Evolutionary conservation across 2,329 filamentous ascomycete species (phyloP), one percentile per base, ranked within the genome.

Genomic region (Pseudogymnoascus sp.): DNA sequence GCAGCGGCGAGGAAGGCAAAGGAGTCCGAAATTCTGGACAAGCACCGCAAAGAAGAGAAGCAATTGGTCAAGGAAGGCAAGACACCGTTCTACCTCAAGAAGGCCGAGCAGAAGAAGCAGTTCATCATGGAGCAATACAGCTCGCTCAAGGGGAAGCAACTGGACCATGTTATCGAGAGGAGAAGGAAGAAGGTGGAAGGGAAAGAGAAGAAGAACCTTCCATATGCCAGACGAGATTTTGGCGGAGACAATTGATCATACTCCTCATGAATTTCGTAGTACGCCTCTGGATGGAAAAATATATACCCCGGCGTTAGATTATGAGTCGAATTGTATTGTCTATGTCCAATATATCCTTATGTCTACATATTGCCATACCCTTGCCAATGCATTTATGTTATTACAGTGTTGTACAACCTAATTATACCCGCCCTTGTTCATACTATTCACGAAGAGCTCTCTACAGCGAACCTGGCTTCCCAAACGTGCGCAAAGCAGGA

Each of bases 71-170:
- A 86, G 70, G 85, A 96, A 78, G 95, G 95, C 66, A 97, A 97
- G 85, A 86, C 84, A 73, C 93, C 95, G 0, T 99, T 92, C 78
- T 97, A 91, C 76, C 79, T 97, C 70, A 99, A 99, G 84, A 88
- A 88, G 79, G 86, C 87, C 72, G 93, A 97, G 78, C 85, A 95
- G 80, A 96, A 95, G 87, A 91, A 93, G 81, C 81, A 88, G 75
- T 81, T 92, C 63, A 79, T 97, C 66, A 80, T 90, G 72, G 88
- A 95, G 70, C 86, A 89, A 73, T 97, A 90, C 76, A 84, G 88
- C 70, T 84, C 84, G 65, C 89, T 97, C 88, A 95, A 90, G 76
- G 89, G 89, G 73, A 89, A 87, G 74, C 88, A 97, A 76, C 84
- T 92, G 65, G 89, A 96, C 66, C 89, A 87, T 78, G 86, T 88